Base-by-base conservation (phyloP, 1,284 basidiomycete genomes). In the Pseudozyma thailandica region DNA sequence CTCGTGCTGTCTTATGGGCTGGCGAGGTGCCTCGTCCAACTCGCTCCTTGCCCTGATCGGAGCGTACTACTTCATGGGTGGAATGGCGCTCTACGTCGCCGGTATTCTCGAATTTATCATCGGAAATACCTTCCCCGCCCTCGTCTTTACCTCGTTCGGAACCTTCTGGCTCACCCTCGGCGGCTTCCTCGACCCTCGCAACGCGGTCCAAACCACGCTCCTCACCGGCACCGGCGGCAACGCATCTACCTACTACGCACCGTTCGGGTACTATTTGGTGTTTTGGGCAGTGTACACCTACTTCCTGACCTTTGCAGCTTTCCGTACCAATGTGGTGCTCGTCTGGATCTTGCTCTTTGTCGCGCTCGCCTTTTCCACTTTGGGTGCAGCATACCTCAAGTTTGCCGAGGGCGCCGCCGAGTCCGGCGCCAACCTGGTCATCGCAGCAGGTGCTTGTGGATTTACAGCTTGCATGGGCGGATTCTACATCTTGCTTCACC, bases 331-430 rank as follows among this genome's bases (percentile, higher is more conserved):
- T 39, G 70, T 72, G 0, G 62, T 69, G 13, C 54, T 77, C 13
- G 72, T 77, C 20, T 64, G 64, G 61, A 77, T 77, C 35, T 35
- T 77, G 12, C 48, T 75, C 38, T 75, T 70, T 37, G 72, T 77
- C 28, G 75, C 75, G 0, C 53, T 73, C 27, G 63, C 72, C 0
- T 77, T 77, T 35, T 41, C 25, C 23, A 52, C 53, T 15, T 44
- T 77, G 6, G 58, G 62, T 5, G 66, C 63, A 10, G 68, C 66
- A 0, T 76, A 76, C 28, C 46, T 76, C 39, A 54, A 58, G 37
- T 57, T 73, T 16, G 75, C 64, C 6, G 52, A 57, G 6, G 58
- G 45, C 0, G 42, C 49, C 0, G 18, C 37, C 2, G 38, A 18
- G 1, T 49, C 53, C 6, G 72, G 56, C 2, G 49, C 44, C 10